Percentiles rank a stretch among this genome's conserved stretches.
Conservation (phyloP, 1,284 basidiomycete genomes). For the Ganoderma lucidum region DNA sequence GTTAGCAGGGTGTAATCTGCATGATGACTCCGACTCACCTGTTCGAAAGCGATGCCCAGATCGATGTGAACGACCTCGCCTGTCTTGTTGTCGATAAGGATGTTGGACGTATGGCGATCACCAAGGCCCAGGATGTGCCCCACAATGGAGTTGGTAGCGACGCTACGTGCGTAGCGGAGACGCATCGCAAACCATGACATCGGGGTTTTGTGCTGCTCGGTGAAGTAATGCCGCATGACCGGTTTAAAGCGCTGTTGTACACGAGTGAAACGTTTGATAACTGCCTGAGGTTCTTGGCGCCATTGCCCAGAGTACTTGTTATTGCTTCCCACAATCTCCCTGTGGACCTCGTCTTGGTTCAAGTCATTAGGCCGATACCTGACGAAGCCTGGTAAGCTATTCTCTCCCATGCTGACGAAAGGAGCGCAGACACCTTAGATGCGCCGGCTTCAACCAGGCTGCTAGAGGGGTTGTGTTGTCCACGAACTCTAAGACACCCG, state of each 20-base stretch:
- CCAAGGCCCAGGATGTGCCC: constrained; percentile 94
- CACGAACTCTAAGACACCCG: constrained; percentile 94
- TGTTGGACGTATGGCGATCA: constrained; percentile 93
- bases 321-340: constrained; percentile 34
- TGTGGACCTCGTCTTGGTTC: constrained; percentile 33
- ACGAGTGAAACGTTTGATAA: constrained; percentile 59
- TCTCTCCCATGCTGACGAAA: neutral
- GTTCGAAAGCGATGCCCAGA: constrained; percentile 96
- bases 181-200: constrained; percentile 95
- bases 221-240: constrained; percentile 95
- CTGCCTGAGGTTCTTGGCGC: constrained; percentile 40
- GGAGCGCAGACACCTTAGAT: constrained; percentile 57
- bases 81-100: constrained; percentile 84
- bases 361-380: constrained; percentile 55
- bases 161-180: constrained; percentile 89
- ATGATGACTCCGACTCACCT: constrained; percentile 56
- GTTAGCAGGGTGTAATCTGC: neutral
- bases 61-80: constrained; percentile 97
- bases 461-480: constrained; percentile 77
- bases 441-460: constrained; percentile 68
- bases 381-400: neutral
- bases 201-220: constrained; percentile 87
- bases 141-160: constrained; percentile 94
- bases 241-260: constrained; percentile 74
- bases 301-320: constrained; percentile 33